Conservation (phyloP, 768 basidiomycete species). For the Pisolithus albus region DNA sequence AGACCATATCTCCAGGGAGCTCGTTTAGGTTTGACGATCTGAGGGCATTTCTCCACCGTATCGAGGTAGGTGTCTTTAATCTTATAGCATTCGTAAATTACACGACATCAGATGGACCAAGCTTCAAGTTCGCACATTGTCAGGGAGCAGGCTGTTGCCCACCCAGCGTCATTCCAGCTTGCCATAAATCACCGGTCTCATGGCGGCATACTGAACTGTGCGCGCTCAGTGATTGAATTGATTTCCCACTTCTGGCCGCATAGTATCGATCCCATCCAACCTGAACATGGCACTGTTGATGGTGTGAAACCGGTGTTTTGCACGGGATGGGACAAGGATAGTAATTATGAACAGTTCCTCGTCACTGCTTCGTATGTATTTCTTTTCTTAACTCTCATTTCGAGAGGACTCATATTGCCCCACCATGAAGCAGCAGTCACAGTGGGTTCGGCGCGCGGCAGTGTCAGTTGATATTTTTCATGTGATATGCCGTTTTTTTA, state of each 20-base stretch:
- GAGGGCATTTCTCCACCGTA: slow-evolving; percentile 56
- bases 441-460: not conserved
- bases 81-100: not conserved
- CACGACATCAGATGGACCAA: slow-evolving; percentile 18
- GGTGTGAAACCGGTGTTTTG: slow-evolving; percentile 57
- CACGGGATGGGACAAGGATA: slow-evolving; percentile 38
- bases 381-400: not conserved
- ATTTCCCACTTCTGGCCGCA: slow-evolving; percentile 57
- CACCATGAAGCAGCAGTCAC: slow-evolving; percentile 31
- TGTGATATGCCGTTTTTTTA: too few relatives aligned
- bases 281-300: slow-evolving; percentile 48
- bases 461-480: not conserved
- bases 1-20: slow-evolving; percentile 68
- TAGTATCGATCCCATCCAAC: slow-evolving; percentile 51
- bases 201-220: slow-evolving; percentile 68
- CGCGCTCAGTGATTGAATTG: slow-evolving; percentile 56
- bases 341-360: slow-evolving; percentile 50
- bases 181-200: slow-evolving; percentile 65
- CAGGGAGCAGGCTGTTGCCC: slow-evolving; percentile 9
- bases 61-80: slow-evolving; percentile 40
- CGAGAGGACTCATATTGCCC: slow-evolving; percentile 6
- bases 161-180: slow-evolving; percentile 47
- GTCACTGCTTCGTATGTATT: slow-evolving; percentile 39
- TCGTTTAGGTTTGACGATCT: slow-evolving; percentile 67
- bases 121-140: not conserved